Conservation (phyloP, 129 eudicot genomes). For the Smallanthus sonchifolius region DNA sequence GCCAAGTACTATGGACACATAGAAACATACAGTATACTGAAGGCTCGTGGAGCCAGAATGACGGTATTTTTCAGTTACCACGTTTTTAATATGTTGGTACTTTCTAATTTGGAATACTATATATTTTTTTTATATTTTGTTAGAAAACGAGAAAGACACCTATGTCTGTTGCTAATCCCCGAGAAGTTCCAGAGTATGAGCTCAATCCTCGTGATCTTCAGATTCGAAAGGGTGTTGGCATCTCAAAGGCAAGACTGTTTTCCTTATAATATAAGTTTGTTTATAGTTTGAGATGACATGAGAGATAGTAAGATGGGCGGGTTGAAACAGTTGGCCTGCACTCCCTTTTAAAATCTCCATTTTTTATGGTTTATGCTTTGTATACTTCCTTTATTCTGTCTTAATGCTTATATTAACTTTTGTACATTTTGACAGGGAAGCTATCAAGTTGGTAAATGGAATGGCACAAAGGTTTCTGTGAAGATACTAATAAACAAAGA, state of each 20-base stretch:
- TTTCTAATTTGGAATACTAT: slow-evolving; percentile 7
- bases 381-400: neutral
- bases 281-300: neutral
- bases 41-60: slow-evolving; percentile 85
- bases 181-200: slow-evolving; percentile 91
- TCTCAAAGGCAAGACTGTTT: slow-evolving; percentile 59
- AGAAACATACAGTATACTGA: slow-evolving; percentile 68
- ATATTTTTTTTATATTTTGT: slow-evolving; percentile 12
- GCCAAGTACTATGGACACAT: slow-evolving; percentile 79
- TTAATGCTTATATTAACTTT: neutral
- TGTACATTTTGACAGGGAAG: slow-evolving; percentile 51
- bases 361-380: neutral
- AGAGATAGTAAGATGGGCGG: neutral
- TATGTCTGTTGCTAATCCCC: slow-evolving; percentile 84
- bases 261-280: neutral
- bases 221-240: slow-evolving; percentile 77
- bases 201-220: slow-evolving; percentile 89
- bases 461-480: slow-evolving; percentile 89
- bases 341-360: neutral
- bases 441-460: slow-evolving; percentile 95
- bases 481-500: slow-evolving; percentile 95
- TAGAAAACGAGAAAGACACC: slow-evolving; percentile 89
- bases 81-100: neutral
- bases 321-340: neutral
- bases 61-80: slow-evolving; percentile 41